These are phyloP conservation scores for Phyllosticta citribraziliensis DNA, from an alignment of 2,329 filamentous ascomycete species.

Conservation along the genomic window DNA sequence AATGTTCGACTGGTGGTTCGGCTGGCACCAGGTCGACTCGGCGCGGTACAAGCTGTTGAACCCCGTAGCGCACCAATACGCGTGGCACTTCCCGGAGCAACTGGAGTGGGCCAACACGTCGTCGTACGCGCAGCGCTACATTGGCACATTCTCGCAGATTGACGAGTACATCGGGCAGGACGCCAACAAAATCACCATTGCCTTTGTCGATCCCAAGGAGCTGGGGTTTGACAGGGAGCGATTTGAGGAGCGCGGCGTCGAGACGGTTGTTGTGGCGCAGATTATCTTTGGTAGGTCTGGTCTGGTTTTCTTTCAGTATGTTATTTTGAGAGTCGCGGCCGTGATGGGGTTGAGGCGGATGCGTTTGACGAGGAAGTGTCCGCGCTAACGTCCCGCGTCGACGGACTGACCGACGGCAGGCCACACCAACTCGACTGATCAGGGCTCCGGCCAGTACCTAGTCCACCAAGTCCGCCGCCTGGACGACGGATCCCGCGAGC, in stretches of 20 bases:
- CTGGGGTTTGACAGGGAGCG: neutral
- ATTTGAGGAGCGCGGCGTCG: neutral
- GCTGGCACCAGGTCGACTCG: conserved; percentile 4
- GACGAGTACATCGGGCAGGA: conserved; percentile 3
- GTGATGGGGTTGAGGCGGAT: neutral
- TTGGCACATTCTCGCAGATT: neutral
- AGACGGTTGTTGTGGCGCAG: neutral
- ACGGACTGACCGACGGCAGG: neutral
- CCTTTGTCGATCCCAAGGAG: conserved; percentile 2
- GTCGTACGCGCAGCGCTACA: neutral
- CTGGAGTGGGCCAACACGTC: neutral
- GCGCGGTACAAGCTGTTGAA: conserved; percentile 4
- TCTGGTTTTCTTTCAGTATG: neutral
- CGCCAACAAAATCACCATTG: neutral
- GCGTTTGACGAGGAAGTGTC: neutral
- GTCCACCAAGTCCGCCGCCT: neutral
- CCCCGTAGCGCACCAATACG: conserved; percentile 3
- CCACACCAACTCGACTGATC: neutral
- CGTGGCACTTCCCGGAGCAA: neutral
- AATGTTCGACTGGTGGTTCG: conserved; percentile 5
- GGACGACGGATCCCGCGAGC: neutral
- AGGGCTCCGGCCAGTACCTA: neutral
- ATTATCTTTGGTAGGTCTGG: neutral
- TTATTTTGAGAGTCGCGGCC: neutral
- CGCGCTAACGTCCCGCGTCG: neutral